Base-by-base conservation (phyloP, 306 rosid species). In the Prunus mume region DNA sequence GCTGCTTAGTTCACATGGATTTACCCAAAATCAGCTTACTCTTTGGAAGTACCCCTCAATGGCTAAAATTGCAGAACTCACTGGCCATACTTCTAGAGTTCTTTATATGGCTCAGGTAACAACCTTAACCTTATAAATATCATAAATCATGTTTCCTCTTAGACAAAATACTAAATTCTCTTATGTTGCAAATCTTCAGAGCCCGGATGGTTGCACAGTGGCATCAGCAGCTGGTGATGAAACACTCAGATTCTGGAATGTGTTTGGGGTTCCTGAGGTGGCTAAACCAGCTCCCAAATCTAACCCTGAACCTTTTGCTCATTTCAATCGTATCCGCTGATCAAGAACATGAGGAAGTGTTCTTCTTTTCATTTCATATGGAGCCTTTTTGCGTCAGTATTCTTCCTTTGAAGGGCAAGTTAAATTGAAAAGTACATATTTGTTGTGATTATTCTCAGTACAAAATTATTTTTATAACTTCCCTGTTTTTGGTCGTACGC, bases 11-110 rank as follows among this genome's bases (percentile, higher is more conserved):
- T 88, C 97, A 1, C 97, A 93, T 41, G 97, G 97, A 43, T 89
- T 84, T 71, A 77, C 91, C 10, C 85, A 93, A 69, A 90, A 93
- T 72, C 97, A 83, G 83, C 83, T 83, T n/a, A 86, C 93, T 60
- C 96, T 92, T 55, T 92, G 97, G 97, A 90, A 92, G 60, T 92
- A 92, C 65, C 97, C 97, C 6, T 92, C 97, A 7, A 92, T 92
- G 96, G 85, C 85, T 63, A 90, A 88, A 80, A 83, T 87, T 86
- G 89, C 87, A 9, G 97, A 92, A 83, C 93, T 92, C 79, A 85
- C 68, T 6, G 96, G 97, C 43, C 97, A 92, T 71, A 84, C 93
- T 18, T 92, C 97, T 8, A 88, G 97, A 70, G 97, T 92, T 78
- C 91, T 90, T 43, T 89, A 22, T 66, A 87, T 93, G 93, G 80